Evolutionary conservation across 192 early-diverging fungal species (phyloP), one percentile per base, ranked within the genome.

Genomic region (Backusella sp.): DNA sequence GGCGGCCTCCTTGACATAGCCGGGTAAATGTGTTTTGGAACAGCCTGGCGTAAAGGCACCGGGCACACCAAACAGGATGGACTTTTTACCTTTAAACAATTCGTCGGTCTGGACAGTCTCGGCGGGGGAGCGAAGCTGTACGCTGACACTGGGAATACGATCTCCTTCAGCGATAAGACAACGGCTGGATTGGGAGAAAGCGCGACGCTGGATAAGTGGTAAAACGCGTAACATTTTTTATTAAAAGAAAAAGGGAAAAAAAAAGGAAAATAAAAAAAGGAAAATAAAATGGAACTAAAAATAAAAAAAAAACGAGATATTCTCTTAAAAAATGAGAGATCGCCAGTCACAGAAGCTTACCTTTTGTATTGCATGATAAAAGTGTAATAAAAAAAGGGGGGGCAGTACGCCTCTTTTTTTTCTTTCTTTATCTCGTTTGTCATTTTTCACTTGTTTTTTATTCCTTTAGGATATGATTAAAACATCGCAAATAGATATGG

Each of bases 11-110:
- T 83, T 77, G 19, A 87, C 66, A 74, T 86, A 90, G 23, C 86
- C 86, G 17, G 91, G 91, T 42, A 92, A 67, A 59, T 92, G 91
- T 34, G 80, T 71, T 49, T 85, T 83, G 70, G 85, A 83, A 75
- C 91, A 92, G 52, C 85, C 86, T 28, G 91, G 91, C n/a, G 90
- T 91, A 77, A 92, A 92, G 12, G 88, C 88, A 37, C 89, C 90
- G 52, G 91, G 91, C 6, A 92, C 80, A 65, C 73, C 76, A 46
- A 81, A 77, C 32, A 88, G 73, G 46, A 88, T 70, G 28, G 83
- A 83, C 68, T 83, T 85, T 30, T 84, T 83, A 15, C 76, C 49
- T 21, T 70, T 76, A 72, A 88, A 85, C 9, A 88, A 75, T 26
- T 88, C 82, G 0, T 68, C 77, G 6, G 81, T 75, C 9, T 83